Evolutionary conservation across 495 filamentous ascomycete species (phyloP).

Genomic region (Neurospora sp.): DNA sequence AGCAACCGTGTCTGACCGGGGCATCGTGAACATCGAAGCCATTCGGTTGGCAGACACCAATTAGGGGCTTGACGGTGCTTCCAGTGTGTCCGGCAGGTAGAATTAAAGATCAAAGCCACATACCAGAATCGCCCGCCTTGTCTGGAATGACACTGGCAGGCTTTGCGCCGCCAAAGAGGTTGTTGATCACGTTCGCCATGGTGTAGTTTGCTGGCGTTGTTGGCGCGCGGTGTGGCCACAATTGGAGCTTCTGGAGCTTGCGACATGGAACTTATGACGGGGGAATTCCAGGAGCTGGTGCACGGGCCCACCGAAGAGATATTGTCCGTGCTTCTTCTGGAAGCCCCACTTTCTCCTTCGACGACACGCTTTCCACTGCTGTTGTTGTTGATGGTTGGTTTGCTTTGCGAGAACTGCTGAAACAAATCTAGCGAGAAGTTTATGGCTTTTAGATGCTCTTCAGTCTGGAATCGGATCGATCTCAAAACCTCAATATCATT

Average conservation of each 20-base stretch:
- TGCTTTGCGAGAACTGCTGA: background rate
- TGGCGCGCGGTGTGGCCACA: constrained; percentile 3
- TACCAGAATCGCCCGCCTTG: constrained; percentile 50
- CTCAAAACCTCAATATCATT: background rate
- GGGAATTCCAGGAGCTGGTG: background rate
- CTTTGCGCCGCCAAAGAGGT: constrained; percentile 55
- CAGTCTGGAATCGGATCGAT: background rate
- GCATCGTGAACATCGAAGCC: background rate
- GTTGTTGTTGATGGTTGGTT: background rate
- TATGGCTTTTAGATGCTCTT: background rate
- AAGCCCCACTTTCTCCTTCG: background rate
- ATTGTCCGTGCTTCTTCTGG: background rate
- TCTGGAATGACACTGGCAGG: constrained; percentile 33
- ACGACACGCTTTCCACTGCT: background rate
- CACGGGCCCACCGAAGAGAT: background rate
- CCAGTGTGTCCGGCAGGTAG: background rate
- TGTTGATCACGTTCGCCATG: constrained; percentile 63
- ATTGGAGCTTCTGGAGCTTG: background rate
- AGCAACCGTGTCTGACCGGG: background rate
- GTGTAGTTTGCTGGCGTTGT: constrained; percentile 10
- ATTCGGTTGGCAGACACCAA: background rate
- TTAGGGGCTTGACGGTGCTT: background rate
- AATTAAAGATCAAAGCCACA: constrained; percentile 14
- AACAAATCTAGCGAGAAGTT: background rate
- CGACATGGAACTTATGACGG: background rate